A percentile compares a stretch with the other conserved stretches of the same genome.
phyloP scores from a whole-genome alignment of 202 grass and related monocot species.

The Digitaria exilis region DNA sequence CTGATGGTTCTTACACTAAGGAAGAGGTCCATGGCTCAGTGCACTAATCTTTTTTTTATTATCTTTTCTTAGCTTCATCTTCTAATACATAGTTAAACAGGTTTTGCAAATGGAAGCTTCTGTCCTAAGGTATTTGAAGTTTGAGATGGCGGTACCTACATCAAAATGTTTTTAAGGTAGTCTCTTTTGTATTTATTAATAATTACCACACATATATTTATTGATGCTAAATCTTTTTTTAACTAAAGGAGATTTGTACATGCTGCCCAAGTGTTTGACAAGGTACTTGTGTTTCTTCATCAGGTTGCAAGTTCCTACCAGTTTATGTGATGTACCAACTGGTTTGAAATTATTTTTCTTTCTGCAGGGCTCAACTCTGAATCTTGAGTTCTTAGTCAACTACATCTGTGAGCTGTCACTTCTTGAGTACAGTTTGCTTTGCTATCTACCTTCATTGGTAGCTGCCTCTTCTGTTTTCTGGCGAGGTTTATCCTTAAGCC shows the following conservation, averaged over 20 bases:
- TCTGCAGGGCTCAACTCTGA: slow-evolving; percentile 41
- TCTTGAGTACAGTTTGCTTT: slow-evolving; percentile 71
- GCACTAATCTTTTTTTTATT: neutral
- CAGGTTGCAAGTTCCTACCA: neutral
- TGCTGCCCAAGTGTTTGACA: slow-evolving; percentile 50
- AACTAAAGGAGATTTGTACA: slow-evolving; percentile 53
- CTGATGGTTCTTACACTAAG: slow-evolving; percentile 66
- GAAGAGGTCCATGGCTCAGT: slow-evolving; percentile 53
- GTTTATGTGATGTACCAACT: slow-evolving; percentile 7
- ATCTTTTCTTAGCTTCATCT: slow-evolving; percentile 18
- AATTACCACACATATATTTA: slow-evolving; percentile 2
- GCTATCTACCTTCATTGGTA: slow-evolving; percentile 64
- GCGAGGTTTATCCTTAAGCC: slow-evolving; percentile 66
- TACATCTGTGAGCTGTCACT: slow-evolving; percentile 69
- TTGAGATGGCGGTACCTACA: slow-evolving; percentile 68
- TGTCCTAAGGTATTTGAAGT: slow-evolving; percentile 60
- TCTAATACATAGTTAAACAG: slow-evolving; percentile 41
- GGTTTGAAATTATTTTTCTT: slow-evolving; percentile 31
- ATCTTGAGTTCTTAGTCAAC: slow-evolving; percentile 69
- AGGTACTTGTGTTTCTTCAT: slow-evolving; percentile 49
- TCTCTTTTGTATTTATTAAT: slow-evolving; percentile 26
- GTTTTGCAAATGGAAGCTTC: slow-evolving; percentile 76
- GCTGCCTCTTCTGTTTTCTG: slow-evolving; percentile 68
- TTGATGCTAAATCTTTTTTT: neutral
- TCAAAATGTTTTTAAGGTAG: slow-evolving; percentile 72